Percentiles rank a stretch among this genome's conserved stretches.
phyloP scores from a whole-genome alignment of 2,329 filamentous ascomycete species.

The Aspergillus novofumigatus region DNA sequence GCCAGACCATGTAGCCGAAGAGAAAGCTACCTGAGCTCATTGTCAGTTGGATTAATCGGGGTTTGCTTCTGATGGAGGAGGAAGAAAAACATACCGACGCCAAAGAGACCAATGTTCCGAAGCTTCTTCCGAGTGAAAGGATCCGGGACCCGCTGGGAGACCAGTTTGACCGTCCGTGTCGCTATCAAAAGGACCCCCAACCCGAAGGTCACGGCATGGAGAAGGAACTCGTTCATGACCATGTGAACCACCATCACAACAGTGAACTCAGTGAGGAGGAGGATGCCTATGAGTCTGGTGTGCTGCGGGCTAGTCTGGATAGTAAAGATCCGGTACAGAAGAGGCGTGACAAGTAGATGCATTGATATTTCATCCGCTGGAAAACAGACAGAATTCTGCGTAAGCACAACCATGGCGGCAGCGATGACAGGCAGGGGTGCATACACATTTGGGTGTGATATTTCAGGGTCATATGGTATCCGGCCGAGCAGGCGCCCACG shows the following conservation, averaged over 20 bases:
- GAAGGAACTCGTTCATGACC: slow-evolving; percentile 42
- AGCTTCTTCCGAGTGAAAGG: slow-evolving; percentile 16
- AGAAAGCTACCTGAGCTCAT: slow-evolving; percentile 28
- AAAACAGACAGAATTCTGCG: background rate
- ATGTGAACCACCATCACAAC: slow-evolving; percentile 42
- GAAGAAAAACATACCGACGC: slow-evolving; percentile 17
- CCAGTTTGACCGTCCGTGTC: slow-evolving; percentile 25
- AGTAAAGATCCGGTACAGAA: slow-evolving; percentile 40
- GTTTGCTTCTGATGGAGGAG: background rate
- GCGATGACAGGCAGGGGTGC: background rate
- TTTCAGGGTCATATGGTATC: slow-evolving; percentile 30
- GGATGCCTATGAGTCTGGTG: slow-evolving; percentile 19
- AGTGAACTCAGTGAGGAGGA: slow-evolving; percentile 18
- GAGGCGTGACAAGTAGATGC: slow-evolving; percentile 42
- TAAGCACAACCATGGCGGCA: background rate
- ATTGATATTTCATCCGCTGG: slow-evolving; percentile 41
- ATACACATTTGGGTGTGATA: slow-evolving; percentile 33
- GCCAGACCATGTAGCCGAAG: slow-evolving; percentile 39
- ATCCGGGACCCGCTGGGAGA: slow-evolving; percentile 31
- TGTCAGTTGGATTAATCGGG: background rate
- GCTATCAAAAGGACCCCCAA: slow-evolving; percentile 35
- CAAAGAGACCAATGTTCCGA: slow-evolving; percentile 18
- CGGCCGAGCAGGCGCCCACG: slow-evolving; percentile 26
- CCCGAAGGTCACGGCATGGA: slow-evolving; percentile 38
- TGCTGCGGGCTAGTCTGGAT: slow-evolving; percentile 24